These are phyloP conservation scores for Yarrowia hollandica DNA, from an alignment of 805 yeast genomes.

Conservation along the genomic window DNA sequence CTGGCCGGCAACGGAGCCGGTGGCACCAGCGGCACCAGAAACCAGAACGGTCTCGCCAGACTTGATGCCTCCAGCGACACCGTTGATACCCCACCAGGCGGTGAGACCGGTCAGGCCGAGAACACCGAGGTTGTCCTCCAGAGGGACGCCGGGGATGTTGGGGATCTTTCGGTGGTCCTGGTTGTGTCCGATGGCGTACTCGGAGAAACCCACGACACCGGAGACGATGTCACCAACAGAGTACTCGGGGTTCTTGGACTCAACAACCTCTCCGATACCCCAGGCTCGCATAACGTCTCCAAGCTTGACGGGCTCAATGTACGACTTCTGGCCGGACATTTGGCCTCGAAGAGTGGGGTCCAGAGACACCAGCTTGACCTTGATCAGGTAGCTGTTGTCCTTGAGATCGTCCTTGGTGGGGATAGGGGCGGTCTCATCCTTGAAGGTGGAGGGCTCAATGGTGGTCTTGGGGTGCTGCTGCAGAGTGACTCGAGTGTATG, in stretches of 20 bases:
- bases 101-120: slow-evolving; percentile 56
- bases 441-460: slow-evolving; percentile 13
- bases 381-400: slow-evolving; percentile 20
- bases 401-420: slow-evolving; percentile 19
- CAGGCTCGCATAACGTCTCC: slow-evolving; percentile 29
- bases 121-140: slow-evolving; percentile 28
- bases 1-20: slow-evolving; percentile 72
- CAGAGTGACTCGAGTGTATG: slow-evolving; percentile 20
- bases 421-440: slow-evolving; percentile 12
- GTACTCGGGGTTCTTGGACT: slow-evolving; percentile 27
- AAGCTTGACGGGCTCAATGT: slow-evolving; percentile 26
- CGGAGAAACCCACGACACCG: slow-evolving; percentile 14
- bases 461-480: slow-evolving; percentile 11
- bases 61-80: slow-evolving; percentile 60
- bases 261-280: slow-evolving; percentile 29
- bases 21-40: slow-evolving; percentile 97
- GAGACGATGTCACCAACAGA: slow-evolving; percentile 7
- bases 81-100: slow-evolving; percentile 66
- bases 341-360: slow-evolving; percentile 32
- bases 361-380: slow-evolving; percentile 20
- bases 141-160: slow-evolving; percentile 23
- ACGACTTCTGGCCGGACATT: slow-evolving; percentile 23
- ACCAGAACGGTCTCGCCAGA: slow-evolving; percentile 71
- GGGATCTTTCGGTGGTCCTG: slow-evolving; percentile 24
- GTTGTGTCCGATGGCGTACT: slow-evolving; percentile 13